Percentiles rank a stretch among this genome's conserved stretches.
Evolutionary conservation across 495 filamentous ascomycete genomes (phyloP).

Genomic region (Podospora tetraspora): DNA sequence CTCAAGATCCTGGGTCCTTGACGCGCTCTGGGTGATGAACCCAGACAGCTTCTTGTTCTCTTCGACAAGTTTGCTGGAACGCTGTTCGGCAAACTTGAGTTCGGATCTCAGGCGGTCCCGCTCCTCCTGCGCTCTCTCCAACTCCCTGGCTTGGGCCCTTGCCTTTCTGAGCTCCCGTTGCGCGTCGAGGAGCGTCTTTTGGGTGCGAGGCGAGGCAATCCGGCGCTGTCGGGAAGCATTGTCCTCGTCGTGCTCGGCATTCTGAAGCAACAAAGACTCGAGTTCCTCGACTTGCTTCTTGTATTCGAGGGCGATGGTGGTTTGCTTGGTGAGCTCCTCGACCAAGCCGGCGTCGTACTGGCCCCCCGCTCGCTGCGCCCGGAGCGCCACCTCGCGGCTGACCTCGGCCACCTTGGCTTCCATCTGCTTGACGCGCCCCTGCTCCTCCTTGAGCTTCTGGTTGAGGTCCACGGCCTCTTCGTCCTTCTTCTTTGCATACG

Average conservation of each 20-base stretch:
- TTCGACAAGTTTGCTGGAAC: slow-evolving; percentile 35
- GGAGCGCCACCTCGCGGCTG: slow-evolving; percentile 46
- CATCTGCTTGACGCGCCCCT: slow-evolving; percentile 43
- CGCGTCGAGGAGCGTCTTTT: slow-evolving; percentile 41
- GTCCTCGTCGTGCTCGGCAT: slow-evolving; percentile 33
- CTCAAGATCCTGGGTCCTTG: slow-evolving; percentile 41
- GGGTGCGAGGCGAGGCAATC: slow-evolving; percentile 40
- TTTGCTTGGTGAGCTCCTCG: slow-evolving; percentile 60
- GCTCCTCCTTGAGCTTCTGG: slow-evolving; percentile 63
- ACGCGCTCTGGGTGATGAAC: slow-evolving; percentile 34
- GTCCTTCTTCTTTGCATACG: slow-evolving; percentile 87
- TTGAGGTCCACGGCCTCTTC: slow-evolving; percentile 65
- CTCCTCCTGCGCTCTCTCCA: slow-evolving; percentile 47
- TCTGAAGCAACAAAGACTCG: slow-evolving; percentile 42
- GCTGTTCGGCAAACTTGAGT: slow-evolving; percentile 44
- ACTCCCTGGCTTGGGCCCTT: slow-evolving; percentile 45
- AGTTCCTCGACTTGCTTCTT: slow-evolving; percentile 62
- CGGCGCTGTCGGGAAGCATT: slow-evolving; percentile 27
- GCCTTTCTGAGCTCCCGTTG: slow-evolving; percentile 45
- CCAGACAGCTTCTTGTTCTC: slow-evolving; percentile 44
- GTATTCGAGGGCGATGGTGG: slow-evolving; percentile 60
- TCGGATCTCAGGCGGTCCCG: slow-evolving; percentile 40
- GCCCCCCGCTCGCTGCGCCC: slow-evolving; percentile 36
- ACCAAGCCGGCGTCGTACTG: slow-evolving; percentile 46
- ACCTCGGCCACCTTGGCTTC: slow-evolving; percentile 59